phyloP scores from a whole-genome alignment of 352 stramenopile genomes.

The Globisporangium spinosum region DNA sequence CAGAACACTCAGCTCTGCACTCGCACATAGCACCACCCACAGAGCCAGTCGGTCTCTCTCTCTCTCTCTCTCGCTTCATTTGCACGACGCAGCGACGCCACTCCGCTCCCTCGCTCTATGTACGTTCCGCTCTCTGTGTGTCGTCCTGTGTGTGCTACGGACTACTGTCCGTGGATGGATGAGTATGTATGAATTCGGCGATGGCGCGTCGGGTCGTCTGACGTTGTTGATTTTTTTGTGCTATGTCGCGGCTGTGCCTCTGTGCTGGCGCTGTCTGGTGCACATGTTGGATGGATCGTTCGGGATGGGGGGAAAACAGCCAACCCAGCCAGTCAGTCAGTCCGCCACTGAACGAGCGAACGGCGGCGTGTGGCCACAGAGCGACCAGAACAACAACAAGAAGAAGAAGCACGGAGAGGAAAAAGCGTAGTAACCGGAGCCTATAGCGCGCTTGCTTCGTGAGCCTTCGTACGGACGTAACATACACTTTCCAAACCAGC shows the following conservation, averaged over 20 bases:
- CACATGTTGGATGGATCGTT: background rate
- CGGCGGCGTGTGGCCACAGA: background rate
- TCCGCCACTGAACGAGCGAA: background rate
- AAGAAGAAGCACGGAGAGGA: background rate
- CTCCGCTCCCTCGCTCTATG: conserved; percentile 5
- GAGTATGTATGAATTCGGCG: background rate
- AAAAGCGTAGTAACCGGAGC: background rate
- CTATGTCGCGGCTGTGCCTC: background rate
- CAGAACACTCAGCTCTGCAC: background rate
- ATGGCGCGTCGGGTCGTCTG: background rate
- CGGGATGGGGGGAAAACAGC: conserved; percentile 1
- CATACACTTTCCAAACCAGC: conserved; percentile 6
- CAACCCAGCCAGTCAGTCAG: background rate
- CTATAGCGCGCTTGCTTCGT: background rate
- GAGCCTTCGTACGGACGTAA: background rate
- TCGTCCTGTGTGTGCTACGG: background rate
- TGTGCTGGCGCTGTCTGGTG: background rate
- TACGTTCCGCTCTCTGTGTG: background rate
- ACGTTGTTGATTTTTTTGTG: background rate
- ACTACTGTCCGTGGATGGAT: background rate
- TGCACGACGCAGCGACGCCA: conserved; percentile 4
- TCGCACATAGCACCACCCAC: background rate
- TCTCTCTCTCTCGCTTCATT: conserved; percentile 7
- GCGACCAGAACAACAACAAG: background rate
- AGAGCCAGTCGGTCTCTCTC: conserved; percentile 9